Percentiles rank a stretch among this genome's conserved stretches.
These are phyloP conservation scores for Leccinum pachyderme DNA, from an alignment of 1,284 basidiomycete species.

Conservation along the genomic window DNA sequence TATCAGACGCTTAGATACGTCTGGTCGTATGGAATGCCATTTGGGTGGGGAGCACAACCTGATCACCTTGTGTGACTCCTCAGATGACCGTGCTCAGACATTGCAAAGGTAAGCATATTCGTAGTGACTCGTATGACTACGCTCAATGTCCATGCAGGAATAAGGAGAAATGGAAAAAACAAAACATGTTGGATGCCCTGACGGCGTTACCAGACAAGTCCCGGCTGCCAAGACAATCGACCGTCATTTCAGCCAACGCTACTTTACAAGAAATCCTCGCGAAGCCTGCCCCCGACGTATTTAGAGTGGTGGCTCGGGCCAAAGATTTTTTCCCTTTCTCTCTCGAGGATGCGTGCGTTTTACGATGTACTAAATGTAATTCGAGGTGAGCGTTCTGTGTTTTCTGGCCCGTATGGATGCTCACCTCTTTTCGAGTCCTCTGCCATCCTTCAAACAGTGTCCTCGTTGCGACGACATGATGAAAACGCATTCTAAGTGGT, in stretches of 20 bases:
- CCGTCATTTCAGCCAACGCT: neutral
- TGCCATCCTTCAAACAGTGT: slow-evolving; percentile 44
- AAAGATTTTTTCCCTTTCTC: slow-evolving; percentile 55
- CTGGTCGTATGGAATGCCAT: slow-evolving; percentile 39
- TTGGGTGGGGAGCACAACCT: slow-evolving; percentile 58
- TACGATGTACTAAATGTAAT: slow-evolving; percentile 53
- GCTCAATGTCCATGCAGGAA: slow-evolving; percentile 22
- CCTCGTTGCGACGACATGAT: slow-evolving; percentile 51
- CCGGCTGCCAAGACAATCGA: neutral
- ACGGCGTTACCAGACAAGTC: neutral
- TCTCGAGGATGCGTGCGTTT: slow-evolving; percentile 45
- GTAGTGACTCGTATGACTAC: neutral
- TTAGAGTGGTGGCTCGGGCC: slow-evolving; percentile 48
- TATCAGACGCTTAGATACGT: slow-evolving; percentile 33
- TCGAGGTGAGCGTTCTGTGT: slow-evolving; percentile 39
- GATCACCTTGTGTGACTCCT: slow-evolving; percentile 46
- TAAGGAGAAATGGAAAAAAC: slow-evolving; percentile 31
- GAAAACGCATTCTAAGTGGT: slow-evolving; percentile 44
- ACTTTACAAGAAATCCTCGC: slow-evolving; percentile 43
- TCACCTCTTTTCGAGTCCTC: slow-evolving; percentile 38
- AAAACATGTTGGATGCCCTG: slow-evolving; percentile 12
- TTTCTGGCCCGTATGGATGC: neutral
- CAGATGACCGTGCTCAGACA: slow-evolving; percentile 29
- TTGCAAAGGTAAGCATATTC: slow-evolving; percentile 24
- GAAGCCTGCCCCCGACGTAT: slow-evolving; percentile 37